A percentile compares a stretch with the other conserved stretches of the same genome.
Conservation (phyloP, 148 eudicot genomes). For the Amaranthus hypochondriacus region DNA sequence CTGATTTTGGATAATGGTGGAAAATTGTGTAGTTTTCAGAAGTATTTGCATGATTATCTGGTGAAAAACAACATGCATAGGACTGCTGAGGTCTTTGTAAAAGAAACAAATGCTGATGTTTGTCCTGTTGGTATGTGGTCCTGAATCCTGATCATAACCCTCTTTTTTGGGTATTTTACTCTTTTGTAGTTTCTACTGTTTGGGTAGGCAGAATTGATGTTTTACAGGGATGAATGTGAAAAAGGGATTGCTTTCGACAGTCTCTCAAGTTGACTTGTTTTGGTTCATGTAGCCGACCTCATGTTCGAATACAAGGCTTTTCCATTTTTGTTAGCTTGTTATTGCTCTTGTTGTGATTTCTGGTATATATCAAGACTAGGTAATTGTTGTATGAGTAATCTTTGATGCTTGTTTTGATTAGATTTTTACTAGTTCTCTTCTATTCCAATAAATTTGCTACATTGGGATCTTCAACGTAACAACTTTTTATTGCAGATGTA, state of each 20-base stretch:
- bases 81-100: slow-evolving; percentile 35
- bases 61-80: slow-evolving; percentile 24
- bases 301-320: not conserved
- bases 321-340: not conserved
- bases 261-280: too few species aligned
- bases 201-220: not conserved
- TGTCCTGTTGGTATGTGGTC: slow-evolving; percentile 25
- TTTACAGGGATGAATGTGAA: too few species aligned
- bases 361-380: not conserved
- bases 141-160: slow-evolving; percentile 16
- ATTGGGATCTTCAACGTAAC: not conserved
- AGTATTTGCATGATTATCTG: slow-evolving; percentile 34
- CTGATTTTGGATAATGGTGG: not conserved
- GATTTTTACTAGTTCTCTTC: not conserved
- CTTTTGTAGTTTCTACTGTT: not conserved
- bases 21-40: slow-evolving; percentile 22
- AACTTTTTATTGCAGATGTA: too few species aligned
- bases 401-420: not conserved
- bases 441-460: not conserved
- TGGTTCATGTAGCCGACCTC: too few species aligned
- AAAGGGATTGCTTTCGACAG: too few species aligned
- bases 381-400: not conserved
- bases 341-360: not conserved
- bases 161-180: not conserved
- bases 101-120: slow-evolving; percentile 29